phyloP scores from a whole-genome alignment of 1,284 basidiomycete genomes.

The Leccinum griseonigrum region DNA sequence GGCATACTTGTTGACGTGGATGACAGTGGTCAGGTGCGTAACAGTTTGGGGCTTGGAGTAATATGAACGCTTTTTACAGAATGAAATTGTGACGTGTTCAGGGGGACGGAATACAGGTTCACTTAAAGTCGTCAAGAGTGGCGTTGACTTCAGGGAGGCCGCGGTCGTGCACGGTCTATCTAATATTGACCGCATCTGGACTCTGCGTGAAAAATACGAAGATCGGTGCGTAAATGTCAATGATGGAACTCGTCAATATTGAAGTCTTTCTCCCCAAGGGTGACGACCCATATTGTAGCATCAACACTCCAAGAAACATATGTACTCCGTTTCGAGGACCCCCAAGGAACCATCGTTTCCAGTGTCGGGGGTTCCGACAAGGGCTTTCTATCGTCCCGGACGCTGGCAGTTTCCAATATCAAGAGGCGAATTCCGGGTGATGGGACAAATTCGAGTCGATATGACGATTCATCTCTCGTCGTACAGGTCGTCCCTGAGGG shows the following conservation, averaged over 20 bases:
- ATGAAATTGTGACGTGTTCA: conserved; percentile 86
- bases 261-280: conserved; percentile 30
- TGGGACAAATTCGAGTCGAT: conserved; percentile 35
- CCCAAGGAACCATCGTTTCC: conserved; percentile 33
- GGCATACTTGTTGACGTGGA: conserved; percentile 77
- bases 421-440: conserved; percentile 33
- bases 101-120: conserved; percentile 82
- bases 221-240: conserved; percentile 44
- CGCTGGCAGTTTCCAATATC: conserved; percentile 66
- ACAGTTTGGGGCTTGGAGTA: background rate
- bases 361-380: conserved; percentile 34
- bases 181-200: conserved; percentile 63
- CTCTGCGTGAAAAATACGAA: conserved; percentile 50
- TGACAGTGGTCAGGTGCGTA: conserved; percentile 67
- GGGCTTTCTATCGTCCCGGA: conserved; percentile 53
- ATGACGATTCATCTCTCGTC: conserved; percentile 52
- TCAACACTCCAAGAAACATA: conserved; percentile 55
- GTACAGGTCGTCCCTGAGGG: conserved; percentile 71
- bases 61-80: conserved; percentile 38
- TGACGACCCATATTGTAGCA: conserved; percentile 55
- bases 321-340: conserved; percentile 49
- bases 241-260: background rate
- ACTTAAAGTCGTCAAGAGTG: conserved; percentile 80
- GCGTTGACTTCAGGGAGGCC: conserved; percentile 77
- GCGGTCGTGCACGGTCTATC: conserved; percentile 60